Conservation (phyloP, 345 rosid species). For the Salix udensis region DNA sequence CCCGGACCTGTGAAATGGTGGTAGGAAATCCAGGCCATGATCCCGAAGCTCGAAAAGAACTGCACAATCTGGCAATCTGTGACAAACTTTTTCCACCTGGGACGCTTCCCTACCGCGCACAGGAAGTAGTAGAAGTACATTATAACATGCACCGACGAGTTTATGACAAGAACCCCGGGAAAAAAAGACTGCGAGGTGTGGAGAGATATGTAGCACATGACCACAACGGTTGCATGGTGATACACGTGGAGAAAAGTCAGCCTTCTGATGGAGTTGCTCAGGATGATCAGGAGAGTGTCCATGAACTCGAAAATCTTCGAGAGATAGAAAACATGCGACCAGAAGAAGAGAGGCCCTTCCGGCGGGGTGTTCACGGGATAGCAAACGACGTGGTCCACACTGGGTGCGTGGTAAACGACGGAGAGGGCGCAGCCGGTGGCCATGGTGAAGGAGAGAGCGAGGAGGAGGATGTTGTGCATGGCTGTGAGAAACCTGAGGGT, state of each 20-base stretch:
- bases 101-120: constrained; percentile 45
- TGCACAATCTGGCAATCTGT: constrained; percentile 62
- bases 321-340: constrained; percentile 58
- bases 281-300: constrained; percentile 56
- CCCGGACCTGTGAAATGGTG: constrained; percentile 46
- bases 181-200: constrained; percentile 48
- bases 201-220: constrained; percentile 56
- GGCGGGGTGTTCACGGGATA: constrained; percentile 44
- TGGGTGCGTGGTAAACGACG: constrained; percentile 23
- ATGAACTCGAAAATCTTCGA: constrained; percentile 53
- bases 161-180: constrained; percentile 45
- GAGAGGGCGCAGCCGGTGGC: constrained; percentile 66
- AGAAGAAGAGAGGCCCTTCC: constrained; percentile 59
- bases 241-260: constrained; percentile 65
- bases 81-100: constrained; percentile 59
- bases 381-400: constrained; percentile 35
- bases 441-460: constrained; percentile 58
- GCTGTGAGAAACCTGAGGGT: constrained; percentile 57
- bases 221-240: constrained; percentile 55
- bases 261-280: constrained; percentile 40
- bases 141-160: constrained; percentile 51
- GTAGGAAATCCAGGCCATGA: constrained; percentile 35
- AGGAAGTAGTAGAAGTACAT: constrained; percentile 59
- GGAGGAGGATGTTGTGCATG: constrained; percentile 59
- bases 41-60: constrained; percentile 44